Base-by-base conservation (phyloP, 2,329 filamentous ascomycete genomes). In the Ophiostoma quercus region DNA sequence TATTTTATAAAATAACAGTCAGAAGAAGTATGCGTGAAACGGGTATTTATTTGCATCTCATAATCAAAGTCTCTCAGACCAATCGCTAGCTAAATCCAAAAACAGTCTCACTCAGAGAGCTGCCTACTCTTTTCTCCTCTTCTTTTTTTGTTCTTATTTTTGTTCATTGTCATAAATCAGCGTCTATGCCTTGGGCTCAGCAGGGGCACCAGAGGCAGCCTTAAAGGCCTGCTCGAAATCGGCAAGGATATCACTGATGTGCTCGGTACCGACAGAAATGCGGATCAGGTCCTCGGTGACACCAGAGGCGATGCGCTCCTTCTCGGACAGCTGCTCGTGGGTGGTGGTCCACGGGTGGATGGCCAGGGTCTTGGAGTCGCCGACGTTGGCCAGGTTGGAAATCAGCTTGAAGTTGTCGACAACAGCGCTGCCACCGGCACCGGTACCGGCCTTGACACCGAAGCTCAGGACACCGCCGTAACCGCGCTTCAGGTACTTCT, bases 331-430 rank as follows among this genome's bases (percentile, higher is more conserved):
- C 82, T 98, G 94, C 83, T 96, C 91, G 79, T 98, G 94, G 2
- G 94, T 98, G 2, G 94, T 97, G 6, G 89, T 91, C 92, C 93
- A 97, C 29, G 94, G 94, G 80, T 97, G 94, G 75, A 97, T 96
- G 32, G 94, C 94, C 73, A 97, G 83, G 7, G 94, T 96, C 86
- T 98, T 98, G 67, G 91, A 92, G 79, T 98, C 94, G 71, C 94
- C 94, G 37, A 98, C 94, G 78, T 99, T 99, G 71, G 95, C 95
- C 74, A 98, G 83, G 81, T 98, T 97, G 22, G 92, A 96, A 76
- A 98, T 92, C 74, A 99, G 82, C 85, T 96, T 95, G 83, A 99
- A 96, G 75, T 88, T 88, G 80, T 99, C 95, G 68, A 98, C 95
- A 41, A 98, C 88, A 80, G 93, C 88, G 78, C 88, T 91, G 72